Conservation (phyloP, 805 yeast genomes). For the Metschnikowia aberdeeniae region DNA sequence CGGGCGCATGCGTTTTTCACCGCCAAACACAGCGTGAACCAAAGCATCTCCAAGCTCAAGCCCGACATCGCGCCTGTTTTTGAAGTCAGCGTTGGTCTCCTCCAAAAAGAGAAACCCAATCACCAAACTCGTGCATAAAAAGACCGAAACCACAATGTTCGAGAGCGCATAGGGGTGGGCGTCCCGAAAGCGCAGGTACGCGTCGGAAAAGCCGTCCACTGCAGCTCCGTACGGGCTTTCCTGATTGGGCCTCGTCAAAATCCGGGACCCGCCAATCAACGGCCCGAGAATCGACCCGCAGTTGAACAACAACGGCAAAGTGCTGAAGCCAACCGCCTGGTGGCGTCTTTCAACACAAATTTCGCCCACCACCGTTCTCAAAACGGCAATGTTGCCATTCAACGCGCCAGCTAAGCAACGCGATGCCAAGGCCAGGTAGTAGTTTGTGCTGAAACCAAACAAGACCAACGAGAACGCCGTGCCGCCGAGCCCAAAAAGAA, state of each 20-base stretch:
- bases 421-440: slow-evolving; percentile 49
- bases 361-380: slow-evolving; percentile 61
- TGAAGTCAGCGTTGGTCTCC: slow-evolving; percentile 45
- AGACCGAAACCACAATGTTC: slow-evolving; percentile 42
- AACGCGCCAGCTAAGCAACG: slow-evolving; percentile 52
- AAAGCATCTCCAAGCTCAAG: slow-evolving; percentile 42
- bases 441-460: slow-evolving; percentile 53
- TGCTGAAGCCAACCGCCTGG: slow-evolving; percentile 60
- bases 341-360: slow-evolving; percentile 52
- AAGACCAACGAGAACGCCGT: slow-evolving; percentile 44
- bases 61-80: slow-evolving; percentile 41
- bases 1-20: slow-evolving; percentile 17
- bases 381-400: slow-evolving; percentile 64
- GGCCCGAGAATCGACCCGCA: slow-evolving; percentile 62
- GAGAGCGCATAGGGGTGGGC: slow-evolving; percentile 51
- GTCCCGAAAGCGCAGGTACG: slow-evolving; percentile 26
- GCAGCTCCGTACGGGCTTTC: slow-evolving; percentile 15
- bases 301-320: slow-evolving; percentile 59
- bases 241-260: slow-evolving; percentile 42
- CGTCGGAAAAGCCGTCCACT: neutral
- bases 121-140: slow-evolving; percentile 33
- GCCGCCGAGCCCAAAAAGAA: slow-evolving; percentile 51
- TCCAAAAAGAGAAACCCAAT: slow-evolving; percentile 46
- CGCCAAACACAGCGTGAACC: slow-evolving; percentile 16
- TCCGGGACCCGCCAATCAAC: slow-evolving; percentile 48